Percentiles rank a stretch among this genome's conserved stretches.
Conservation (phyloP, 2,329 filamentous ascomycete species). For the Colletotrichum australisinense region DNA sequence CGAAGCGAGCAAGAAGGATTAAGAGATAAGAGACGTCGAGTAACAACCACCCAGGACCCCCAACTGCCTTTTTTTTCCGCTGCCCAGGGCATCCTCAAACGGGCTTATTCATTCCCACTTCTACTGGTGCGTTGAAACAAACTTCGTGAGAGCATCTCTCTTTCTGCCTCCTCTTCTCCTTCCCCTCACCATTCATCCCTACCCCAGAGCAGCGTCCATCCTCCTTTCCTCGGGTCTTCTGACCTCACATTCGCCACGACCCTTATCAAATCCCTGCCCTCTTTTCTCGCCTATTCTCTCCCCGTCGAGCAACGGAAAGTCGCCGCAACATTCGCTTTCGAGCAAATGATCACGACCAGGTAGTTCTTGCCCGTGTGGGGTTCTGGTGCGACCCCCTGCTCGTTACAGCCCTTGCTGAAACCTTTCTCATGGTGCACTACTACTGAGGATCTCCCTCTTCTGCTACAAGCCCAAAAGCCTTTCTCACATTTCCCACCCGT, state of each 20-base stretch:
- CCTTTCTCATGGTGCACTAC: constrained; percentile 11
- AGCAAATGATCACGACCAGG: neutral
- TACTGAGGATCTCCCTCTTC: neutral
- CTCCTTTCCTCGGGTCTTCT: constrained; percentile 3
- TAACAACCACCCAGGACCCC: neutral
- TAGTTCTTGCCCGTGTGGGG: neutral
- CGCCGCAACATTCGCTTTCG: neutral
- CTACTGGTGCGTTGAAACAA: constrained; percentile 21
- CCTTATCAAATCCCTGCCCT: neutral
- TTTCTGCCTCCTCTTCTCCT: neutral
- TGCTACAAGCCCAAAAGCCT: neutral
- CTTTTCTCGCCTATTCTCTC: neutral
- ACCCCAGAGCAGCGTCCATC: neutral
- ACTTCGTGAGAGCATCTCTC: constrained; percentile 28
- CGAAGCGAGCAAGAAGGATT: neutral
- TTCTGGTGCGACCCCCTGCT: constrained; percentile 1
- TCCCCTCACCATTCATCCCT: neutral
- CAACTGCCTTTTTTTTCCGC: constrained; percentile 5
- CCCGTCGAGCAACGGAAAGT: neutral
- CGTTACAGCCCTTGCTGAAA: constrained; percentile 27
- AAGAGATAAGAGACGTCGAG: neutral
- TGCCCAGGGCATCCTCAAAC: neutral
- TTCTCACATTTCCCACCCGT: neutral
- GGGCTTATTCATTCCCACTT: constrained; percentile 19
- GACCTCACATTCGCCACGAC: neutral